phyloP scores from a whole-genome alignment of 2,329 filamentous ascomycete species.

The Setomelanomma holmii region DNA sequence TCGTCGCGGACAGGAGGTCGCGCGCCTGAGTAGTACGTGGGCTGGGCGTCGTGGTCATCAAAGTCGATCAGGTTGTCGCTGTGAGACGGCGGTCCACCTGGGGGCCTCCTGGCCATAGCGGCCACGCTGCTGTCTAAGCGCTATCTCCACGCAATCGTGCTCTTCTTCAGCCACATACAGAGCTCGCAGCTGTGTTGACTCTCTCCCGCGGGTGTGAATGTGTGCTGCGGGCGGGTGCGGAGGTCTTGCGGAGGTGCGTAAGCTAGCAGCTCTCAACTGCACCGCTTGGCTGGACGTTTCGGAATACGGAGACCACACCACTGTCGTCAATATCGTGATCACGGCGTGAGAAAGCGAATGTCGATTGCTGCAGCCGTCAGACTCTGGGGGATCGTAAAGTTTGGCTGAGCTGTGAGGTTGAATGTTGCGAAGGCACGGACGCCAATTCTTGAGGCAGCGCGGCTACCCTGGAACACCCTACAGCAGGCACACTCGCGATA shows the following conservation, averaged over 20 bases:
- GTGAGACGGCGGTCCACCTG: constrained; percentile 57
- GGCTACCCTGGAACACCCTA: constrained; percentile 7
- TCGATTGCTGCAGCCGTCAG: not conserved
- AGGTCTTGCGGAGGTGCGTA: constrained; percentile 27
- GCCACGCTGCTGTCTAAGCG: constrained; percentile 29
- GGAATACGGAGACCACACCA: not conserved
- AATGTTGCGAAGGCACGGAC: constrained; percentile 15
- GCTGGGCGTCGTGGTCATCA: constrained; percentile 72
- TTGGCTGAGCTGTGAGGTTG: constrained; percentile 16
- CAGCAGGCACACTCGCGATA: not conserved
- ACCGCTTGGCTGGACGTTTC: constrained; percentile 8
- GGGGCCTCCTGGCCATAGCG: constrained; percentile 62
- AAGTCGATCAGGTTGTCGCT: constrained; percentile 73
- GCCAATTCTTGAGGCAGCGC: constrained; percentile 23
- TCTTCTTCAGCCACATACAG: constrained; percentile 35
- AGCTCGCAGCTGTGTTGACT: constrained; percentile 1
- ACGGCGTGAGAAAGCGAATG: not conserved
- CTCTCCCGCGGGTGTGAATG: constrained; percentile 1
- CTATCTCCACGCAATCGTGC: constrained; percentile 31
- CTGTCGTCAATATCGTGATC: not conserved
- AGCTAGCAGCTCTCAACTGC: constrained; percentile 16
- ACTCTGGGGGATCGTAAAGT: constrained; percentile 16
- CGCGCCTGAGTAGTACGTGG: constrained; percentile 77
- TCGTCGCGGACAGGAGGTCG: constrained; percentile 82
- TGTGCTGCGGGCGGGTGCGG: constrained; percentile 16